Evolutionary conservation across 208 protist species (phyloP).

Genomic region (Wallacemonas sp.): DNA sequence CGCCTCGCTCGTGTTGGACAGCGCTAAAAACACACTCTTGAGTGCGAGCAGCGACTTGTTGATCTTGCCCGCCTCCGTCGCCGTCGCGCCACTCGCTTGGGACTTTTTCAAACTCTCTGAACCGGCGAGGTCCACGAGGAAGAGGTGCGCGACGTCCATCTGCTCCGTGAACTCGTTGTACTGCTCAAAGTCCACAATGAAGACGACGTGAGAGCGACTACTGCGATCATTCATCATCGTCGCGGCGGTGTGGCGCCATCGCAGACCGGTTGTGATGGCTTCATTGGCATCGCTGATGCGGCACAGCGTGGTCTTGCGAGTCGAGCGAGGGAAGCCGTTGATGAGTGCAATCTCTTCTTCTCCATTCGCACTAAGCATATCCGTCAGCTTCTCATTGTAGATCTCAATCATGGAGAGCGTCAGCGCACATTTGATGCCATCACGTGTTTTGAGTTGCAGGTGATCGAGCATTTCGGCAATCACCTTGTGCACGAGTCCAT

Average conservation of each 20-base stretch:
- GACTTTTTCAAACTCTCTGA: conserved; percentile 95
- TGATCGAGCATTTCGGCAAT: conserved; percentile 92
- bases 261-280: conserved; percentile 69
- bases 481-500: conserved; percentile 89
- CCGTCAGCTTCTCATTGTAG: conserved; percentile 91
- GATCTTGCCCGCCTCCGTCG: conserved; percentile 92
- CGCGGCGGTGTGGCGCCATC: conserved; percentile 82
- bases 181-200: conserved; percentile 92
- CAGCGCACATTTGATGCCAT: conserved; percentile 85
- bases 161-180: conserved; percentile 84
- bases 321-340: conserved; percentile 78
- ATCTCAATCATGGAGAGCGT: conserved; percentile 93
- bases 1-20: conserved; percentile 83
- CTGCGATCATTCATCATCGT: conserved; percentile 97
- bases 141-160: conserved; percentile 92
- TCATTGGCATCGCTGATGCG: conserved; percentile 70
- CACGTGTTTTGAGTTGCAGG: conserved; percentile 75
- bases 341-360: conserved; percentile 84
- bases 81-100: conserved; percentile 73
- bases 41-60: conserved; percentile 93
- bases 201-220: conserved; percentile 96
- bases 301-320: conserved; percentile 65
- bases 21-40: conserved; percentile 92
- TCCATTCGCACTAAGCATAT: conserved; percentile 86
- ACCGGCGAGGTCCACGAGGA: conserved; percentile 96